These are phyloP conservation scores for Eucalyptus curtisii DNA, from an alignment of 345 rosid genomes.

Conservation along the genomic window DNA sequence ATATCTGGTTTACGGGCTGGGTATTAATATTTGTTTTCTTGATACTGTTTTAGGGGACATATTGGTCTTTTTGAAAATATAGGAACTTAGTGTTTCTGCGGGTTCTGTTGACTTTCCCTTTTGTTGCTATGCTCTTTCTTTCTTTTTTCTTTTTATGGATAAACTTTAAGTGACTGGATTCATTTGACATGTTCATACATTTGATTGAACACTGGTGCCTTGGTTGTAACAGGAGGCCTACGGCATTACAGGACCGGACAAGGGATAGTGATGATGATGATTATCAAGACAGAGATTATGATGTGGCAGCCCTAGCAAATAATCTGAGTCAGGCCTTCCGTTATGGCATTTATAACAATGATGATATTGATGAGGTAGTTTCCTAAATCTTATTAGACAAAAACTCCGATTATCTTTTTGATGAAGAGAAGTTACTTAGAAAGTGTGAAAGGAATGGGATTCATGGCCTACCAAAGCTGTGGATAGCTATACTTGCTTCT, in stretches of 20 bases:
- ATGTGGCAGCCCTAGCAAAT: constrained; percentile 88
- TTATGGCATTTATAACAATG: constrained; percentile 76
- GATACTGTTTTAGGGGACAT: neutral
- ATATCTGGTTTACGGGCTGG: neutral
- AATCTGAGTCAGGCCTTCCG: constrained; percentile 88
- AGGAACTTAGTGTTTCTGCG: neutral
- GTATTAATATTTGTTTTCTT: neutral
- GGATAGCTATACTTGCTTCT: neutral
- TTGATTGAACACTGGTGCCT: neutral
- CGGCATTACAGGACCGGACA: constrained; percentile 63
- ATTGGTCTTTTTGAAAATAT: neutral
- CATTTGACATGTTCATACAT: neutral
- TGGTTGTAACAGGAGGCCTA: constrained; percentile 63
- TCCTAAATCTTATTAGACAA: neutral
- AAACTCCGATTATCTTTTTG: neutral
- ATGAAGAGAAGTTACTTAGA: neutral
- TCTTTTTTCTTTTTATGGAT: neutral
- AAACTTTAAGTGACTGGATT: neutral
- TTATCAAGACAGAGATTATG: constrained; percentile 92
- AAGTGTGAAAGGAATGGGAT: neutral
- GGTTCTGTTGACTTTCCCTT: neutral
- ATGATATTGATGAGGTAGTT: constrained; percentile 70
- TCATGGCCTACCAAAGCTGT: neutral
- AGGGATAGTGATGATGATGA: constrained; percentile 95
- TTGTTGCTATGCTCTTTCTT: neutral